These are phyloP conservation scores for Elsinoe fawcettii DNA, from an alignment of 2,329 filamentous ascomycete species.

Conservation along the genomic window DNA sequence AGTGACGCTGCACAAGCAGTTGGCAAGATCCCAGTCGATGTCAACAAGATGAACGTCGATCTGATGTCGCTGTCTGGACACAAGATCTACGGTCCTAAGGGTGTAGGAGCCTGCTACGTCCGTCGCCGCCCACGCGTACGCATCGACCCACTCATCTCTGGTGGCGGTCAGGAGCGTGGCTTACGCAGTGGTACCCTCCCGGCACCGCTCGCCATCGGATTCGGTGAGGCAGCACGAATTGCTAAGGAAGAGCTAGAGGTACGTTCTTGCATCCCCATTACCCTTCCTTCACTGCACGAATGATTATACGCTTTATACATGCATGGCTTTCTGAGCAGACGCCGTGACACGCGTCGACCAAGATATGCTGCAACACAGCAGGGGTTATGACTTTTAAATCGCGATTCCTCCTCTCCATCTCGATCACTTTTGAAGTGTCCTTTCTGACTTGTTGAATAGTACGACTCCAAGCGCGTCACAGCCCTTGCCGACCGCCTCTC, in stretches of 20 bases:
- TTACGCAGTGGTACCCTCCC: conserved; percentile 89
- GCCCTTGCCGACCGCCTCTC: conserved; percentile 74
- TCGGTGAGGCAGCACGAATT: conserved; percentile 91
- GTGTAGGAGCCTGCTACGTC: conserved; percentile 92
- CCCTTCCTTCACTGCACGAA: conserved; percentile 27
- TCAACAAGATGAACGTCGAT: conserved; percentile 97
- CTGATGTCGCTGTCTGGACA: conserved; percentile 98
- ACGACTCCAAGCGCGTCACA: conserved; percentile 80
- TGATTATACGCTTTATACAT: conserved; percentile 83
- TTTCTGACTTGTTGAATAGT: conserved; percentile 49
- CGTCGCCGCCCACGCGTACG: conserved; percentile 86
- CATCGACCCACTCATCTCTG: conserved; percentile 90
- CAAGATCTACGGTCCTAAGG: conserved; percentile 98
- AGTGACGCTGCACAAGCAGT: conserved; percentile 94
- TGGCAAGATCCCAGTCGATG: conserved; percentile 94
- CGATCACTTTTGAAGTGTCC: conserved; percentile 10
- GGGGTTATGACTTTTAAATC: conserved; percentile 49
- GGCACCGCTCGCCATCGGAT: conserved; percentile 79
- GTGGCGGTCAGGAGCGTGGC: conserved; percentile 92
- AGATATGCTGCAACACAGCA: conserved; percentile 52
- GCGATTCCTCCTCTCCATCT: conserved; percentile 23
- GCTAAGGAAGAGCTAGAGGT: conserved; percentile 85
- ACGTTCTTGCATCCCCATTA: conserved; percentile 43
- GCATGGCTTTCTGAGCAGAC: conserved; percentile 78
- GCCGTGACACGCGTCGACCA: conserved; percentile 45